Evolutionary conservation across 352 stramenopile species (phyloP), one percentile per base, ranked within the genome.

Genomic region (Phytopythium chamaehyphon): DNA sequence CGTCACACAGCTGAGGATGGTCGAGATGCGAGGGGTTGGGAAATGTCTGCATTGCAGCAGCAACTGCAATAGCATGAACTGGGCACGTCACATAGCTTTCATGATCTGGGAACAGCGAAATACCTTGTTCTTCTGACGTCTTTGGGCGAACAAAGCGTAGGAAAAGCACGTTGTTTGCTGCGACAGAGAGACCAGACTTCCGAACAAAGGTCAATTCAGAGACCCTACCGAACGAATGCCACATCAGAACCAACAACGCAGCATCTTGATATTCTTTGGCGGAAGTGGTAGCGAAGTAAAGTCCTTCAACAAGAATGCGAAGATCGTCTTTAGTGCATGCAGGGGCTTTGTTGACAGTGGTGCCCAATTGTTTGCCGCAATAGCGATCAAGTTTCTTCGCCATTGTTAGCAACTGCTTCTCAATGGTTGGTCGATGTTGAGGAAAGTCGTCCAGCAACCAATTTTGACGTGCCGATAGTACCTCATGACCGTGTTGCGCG

Each of bases 401-500:
- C 46, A 55, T 51, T 18, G 59, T 47, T 2, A 62, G 33, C 23
- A 66, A 37, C 22, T 52, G 51, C 21, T 49, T 54, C 19, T 67
- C 50, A 24, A 67, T 57, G 2, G 16, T 3, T 14, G 33, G 3
- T 0, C 40, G 36, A 35, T 47, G 33, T 18, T 48, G 50, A 15
- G 46, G 59, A 14, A 54, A 67, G 19, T 21, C 38, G 14, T 57
- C 51, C 10, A 60, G 46, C 40, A 55, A 7, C 59, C 48, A 62
- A 19, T 57, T 58, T 62, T 66, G 5, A 59, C 54, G 16, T 62
- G 54, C 0, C 45, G 39, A 14, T 59, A 62, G 54, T 62, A 66
- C 23, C 42, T 47, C 49, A 62, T 59, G 0, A 62, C 33, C 0
- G 48, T 55, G 31, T 59, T 62, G 16, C 40, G 14, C 12, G 54